Evolutionary conservation across 139 green algal species (phyloP), one percentile per base, ranked within the genome.

Genomic region (Tetraselmis striata): DNA sequence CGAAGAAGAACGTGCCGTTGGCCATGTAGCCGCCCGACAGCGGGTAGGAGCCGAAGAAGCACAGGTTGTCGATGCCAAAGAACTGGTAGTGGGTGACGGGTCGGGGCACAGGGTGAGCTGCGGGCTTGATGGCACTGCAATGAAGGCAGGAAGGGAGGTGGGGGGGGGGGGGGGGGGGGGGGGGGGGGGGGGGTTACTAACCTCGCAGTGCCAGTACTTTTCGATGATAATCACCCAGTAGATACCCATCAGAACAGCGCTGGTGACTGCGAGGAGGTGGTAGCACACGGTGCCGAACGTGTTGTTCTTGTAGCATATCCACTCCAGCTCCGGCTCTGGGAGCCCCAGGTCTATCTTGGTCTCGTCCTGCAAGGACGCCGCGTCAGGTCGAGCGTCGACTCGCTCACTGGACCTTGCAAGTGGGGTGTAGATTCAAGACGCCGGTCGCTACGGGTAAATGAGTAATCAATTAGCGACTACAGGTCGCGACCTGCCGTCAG

Each of bases 1-100:
- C 81, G 59, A 84, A 84, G 30, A 84, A 76, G 81, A 76, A 45
- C 30, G 31, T 28, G 74, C 59, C 23, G 74, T 84, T 84, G 81
- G 59, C 31, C 30, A 77, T 59, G 59, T 80, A 84, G 24, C 59
- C 67, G 25, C 75, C 81, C 30, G 75, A 76, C 29, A 84, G 77
- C 11, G 59, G 78, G 31, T 84, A 79, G 75, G 58, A 30, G 30
- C 81, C 81, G 77, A 80, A 84, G 81, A 84, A 84, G n/a, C 81
- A 84, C 30, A 84, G 31, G 11, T 78, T 78, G 31, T 84, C 81
- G 30, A 84, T 84, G 81, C 59, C 31, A 24, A 28, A 31, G 22
- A 84, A 30, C 31, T 84, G 80, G 59, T 59, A 83, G 28, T 76
- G 29, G 27, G 29, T 78, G n/a, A n/a, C n/a, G n/a, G n/a, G n/a